phyloP scores from a whole-genome alignment of 768 basidiomycete species.

The Mycena sanguinolenta region DNA sequence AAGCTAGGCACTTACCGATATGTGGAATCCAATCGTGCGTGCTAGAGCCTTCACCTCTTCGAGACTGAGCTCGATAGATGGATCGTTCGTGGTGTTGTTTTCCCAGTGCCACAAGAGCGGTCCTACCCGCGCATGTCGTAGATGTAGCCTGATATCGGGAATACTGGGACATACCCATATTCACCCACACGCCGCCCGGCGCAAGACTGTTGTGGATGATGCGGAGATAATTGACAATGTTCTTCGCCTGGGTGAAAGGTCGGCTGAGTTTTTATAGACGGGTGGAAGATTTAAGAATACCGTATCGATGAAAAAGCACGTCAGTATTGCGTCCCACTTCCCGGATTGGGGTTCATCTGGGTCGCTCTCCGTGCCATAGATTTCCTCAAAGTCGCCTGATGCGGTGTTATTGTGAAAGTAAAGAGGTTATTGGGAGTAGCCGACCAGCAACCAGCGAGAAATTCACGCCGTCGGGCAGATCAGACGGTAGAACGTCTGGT shows the following conservation, averaged over 20 bases:
- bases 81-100: constrained; percentile 84
- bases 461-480: constrained; percentile 71
- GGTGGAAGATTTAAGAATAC: constrained; percentile 54
- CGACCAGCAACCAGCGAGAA: constrained; percentile 91
- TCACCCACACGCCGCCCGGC: constrained; percentile 93
- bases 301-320: constrained; percentile 98
- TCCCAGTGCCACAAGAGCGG: constrained; percentile 98
- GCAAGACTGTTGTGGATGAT: constrained; percentile 86
- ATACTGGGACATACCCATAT: constrained; percentile 68
- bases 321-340: constrained; percentile 90
- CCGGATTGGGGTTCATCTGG: constrained; percentile 78
- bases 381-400: constrained; percentile 91
- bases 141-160: background rate
- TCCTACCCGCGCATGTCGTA: constrained; percentile 56
- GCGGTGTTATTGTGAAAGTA: constrained; percentile 12
- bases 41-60: constrained; percentile 88
- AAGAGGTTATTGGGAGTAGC: constrained; percentile 25
- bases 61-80: constrained; percentile 89
- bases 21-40: constrained; percentile 81
- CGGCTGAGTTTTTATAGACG: background rate
- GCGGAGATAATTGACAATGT: constrained; percentile 91
- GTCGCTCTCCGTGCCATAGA: constrained; percentile 73
- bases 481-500: constrained; percentile 87
- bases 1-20: constrained; percentile 68
- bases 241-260: constrained; percentile 74